Evolutionary conservation across 2,329 filamentous ascomycete species (phyloP).

Genomic region (Ophiosphaerella herpotricha): DNA sequence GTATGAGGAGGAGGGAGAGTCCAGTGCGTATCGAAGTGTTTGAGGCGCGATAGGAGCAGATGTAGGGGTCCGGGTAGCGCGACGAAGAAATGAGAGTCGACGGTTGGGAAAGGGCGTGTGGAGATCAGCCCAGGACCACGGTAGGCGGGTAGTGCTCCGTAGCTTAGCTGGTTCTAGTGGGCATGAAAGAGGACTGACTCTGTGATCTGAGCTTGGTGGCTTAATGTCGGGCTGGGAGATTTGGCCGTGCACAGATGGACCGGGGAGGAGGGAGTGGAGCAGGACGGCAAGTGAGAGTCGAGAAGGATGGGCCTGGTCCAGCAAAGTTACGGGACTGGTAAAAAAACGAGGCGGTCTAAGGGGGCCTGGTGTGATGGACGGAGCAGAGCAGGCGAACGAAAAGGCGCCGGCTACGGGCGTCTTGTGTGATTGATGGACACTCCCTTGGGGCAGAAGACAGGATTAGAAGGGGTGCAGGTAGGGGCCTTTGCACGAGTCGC

Average conservation of each 20-base stretch:
- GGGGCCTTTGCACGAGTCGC: conserved; percentile 45
- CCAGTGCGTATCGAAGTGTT: conserved; percentile 44
- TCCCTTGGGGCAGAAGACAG: conserved; percentile 29
- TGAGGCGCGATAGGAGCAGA: conserved; percentile 40
- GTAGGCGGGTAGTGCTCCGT: conserved; percentile 49
- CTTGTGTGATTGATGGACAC: conserved; percentile 37
- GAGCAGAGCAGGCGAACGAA: conserved; percentile 23
- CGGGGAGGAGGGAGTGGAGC: conserved; percentile 43
- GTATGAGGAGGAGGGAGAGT: conserved; percentile 25
- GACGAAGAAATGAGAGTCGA: conserved; percentile 49
- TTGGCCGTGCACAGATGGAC: conserved; percentile 42
- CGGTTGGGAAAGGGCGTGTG: conserved; percentile 48
- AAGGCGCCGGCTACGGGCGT: conserved; percentile 21
- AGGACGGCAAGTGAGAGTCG: conserved; percentile 21
- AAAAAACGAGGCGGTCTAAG: conserved; percentile 29
- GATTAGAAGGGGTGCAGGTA: conserved; percentile 18
- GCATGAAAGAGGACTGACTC: conserved; percentile 45
- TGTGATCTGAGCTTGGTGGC: conserved; percentile 46
- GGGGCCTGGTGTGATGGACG: conserved; percentile 29
- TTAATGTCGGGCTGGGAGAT: conserved; percentile 43
- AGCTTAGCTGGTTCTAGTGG: conserved; percentile 46
- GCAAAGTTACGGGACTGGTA: conserved; percentile 15
- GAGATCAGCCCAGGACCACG: conserved; percentile 48
- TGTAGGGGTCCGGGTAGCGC: conserved; percentile 48
- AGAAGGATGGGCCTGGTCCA: conserved; percentile 29